A percentile compares a stretch with the other conserved stretches of the same genome.
Evolutionary conservation across 345 rosid genomes (phyloP).

Genomic region (Melaleuca quinquenervia): DNA sequence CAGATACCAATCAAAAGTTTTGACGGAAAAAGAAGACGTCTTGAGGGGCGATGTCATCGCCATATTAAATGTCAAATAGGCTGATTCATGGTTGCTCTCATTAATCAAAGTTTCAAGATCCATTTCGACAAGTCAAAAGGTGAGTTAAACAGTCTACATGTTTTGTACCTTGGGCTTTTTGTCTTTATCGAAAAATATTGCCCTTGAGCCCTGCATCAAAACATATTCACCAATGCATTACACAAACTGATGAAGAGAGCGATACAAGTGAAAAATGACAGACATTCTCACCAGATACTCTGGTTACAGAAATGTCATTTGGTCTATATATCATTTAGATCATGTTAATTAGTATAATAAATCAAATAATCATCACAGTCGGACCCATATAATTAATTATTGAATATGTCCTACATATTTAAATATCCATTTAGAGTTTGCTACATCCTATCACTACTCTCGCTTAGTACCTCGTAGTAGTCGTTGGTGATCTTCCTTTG

Average conservation of each 20-base stretch:
- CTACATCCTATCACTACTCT: neutral
- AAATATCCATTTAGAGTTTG: neutral
- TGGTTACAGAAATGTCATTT: neutral
- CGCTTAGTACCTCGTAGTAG: constrained; percentile 1
- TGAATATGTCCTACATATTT: neutral
- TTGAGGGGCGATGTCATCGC: neutral
- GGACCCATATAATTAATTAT: neutral
- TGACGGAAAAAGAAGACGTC: neutral
- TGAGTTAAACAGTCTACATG: neutral
- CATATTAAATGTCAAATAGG: neutral
- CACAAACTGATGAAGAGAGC: neutral
- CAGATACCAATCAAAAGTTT: neutral
- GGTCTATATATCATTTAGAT: neutral
- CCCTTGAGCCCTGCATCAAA: constrained; percentile 10
- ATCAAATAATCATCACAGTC: neutral
- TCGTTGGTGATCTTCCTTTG: neutral
- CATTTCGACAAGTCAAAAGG: neutral
- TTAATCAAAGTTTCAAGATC: neutral
- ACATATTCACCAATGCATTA: neutral
- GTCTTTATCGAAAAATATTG: constrained; percentile 10
- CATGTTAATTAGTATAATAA: neutral
- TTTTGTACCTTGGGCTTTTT: constrained; percentile 7
- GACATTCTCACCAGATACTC: neutral
- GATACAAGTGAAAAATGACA: neutral
- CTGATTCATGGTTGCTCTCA: neutral